Base-by-base conservation (phyloP, 495 filamentous ascomycete genomes). In the Penicillium silybi region DNA sequence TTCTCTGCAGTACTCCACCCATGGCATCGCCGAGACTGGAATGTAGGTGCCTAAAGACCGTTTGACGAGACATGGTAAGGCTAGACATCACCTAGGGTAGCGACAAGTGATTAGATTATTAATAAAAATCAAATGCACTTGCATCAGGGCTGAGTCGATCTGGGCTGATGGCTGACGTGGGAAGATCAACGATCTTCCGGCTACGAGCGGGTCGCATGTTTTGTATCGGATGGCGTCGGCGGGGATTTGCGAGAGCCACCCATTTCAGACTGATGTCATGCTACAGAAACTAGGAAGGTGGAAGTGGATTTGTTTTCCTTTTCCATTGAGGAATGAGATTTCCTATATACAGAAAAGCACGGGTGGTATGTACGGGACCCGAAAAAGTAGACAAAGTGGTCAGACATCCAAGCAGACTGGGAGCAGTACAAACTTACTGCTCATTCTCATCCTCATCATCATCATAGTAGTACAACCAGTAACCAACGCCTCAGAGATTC, bases 41-140 rank as follows among this genome's bases (percentile, higher is more conserved):
- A 56, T 56, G 54, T 23, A 51, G 52, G 44, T 53, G 50, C 54
- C 53, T 53, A 61, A 32, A 41, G 41, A 40, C 45, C 34, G 27
- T 39, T 45, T 37, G 46, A 51, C 20, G 29, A 27, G 26, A 23
- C 43, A 32, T 46, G 44, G 26, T 17, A 32, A 18, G 15, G 44
- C 19, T 18, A 20, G 4, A 13, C 51, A 51, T 32, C 32, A n/a
- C n/a, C n/a, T n/a, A n/a, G n/a, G n/a, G n/a, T n/a, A n/a, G 51
- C 50, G 46, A 58, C 53, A 46, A 51, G 44, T 20, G 11, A 26
- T 53, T 44, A 1, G 29, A 32, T 32, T 13, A 39, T 44, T 35
- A n/a, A 46, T 46, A 17, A 29, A 17, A 16, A 20, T 29, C 18
- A 37, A 34, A 20, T 37, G 29, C 18, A n/a, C 15, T 13, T 32